Conservation (phyloP, 345 rosid genomes). For the Eucalyptus tenuipes region DNA sequence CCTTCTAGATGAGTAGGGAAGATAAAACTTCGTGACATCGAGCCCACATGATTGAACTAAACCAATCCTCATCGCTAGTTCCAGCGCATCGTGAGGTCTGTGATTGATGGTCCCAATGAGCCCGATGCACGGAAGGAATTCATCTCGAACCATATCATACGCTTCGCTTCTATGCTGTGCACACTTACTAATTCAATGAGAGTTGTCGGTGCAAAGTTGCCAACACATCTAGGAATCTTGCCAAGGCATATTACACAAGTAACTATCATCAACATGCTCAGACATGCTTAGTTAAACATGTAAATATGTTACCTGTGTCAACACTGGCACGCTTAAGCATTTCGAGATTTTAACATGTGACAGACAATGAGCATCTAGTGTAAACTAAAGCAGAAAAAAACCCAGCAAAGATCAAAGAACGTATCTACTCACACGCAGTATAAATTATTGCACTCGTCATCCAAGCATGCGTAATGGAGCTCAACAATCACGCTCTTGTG, state of each 20-base stretch:
- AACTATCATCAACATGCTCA: neutral
- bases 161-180: neutral
- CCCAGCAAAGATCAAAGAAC: neutral
- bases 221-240: neutral
- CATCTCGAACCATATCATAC: neutral
- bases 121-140: neutral
- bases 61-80: neutral
- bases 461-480: neutral
- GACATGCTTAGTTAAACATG: neutral
- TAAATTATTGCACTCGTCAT: neutral
- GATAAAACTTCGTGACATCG: neutral
- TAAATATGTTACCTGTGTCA: neutral
- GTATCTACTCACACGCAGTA: neutral
- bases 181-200: neutral
- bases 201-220: neutral
- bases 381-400: neutral
- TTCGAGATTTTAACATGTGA: neutral
- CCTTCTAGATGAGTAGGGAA: neutral
- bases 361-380: neutral
- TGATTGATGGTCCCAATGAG: neutral
- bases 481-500: neutral
- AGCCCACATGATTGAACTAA: neutral
- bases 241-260: neutral
- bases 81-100: neutral
- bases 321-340: neutral